Conservation (phyloP, 306 rosid species). For the Rosa persica region DNA sequence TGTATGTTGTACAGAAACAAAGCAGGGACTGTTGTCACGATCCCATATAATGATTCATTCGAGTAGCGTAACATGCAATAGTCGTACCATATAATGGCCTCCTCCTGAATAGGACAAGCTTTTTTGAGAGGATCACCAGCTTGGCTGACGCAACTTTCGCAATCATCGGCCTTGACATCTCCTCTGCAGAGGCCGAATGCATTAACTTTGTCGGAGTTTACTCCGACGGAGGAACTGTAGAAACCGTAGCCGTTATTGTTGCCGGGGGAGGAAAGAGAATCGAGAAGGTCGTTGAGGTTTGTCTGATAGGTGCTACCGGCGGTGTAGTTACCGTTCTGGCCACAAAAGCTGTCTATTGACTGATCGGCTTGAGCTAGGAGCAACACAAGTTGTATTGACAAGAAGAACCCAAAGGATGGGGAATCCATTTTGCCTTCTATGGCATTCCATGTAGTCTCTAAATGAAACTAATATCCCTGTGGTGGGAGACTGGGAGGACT, state of each 20-base stretch:
- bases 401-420: background rate
- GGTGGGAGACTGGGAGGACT: background rate
- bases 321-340: background rate
- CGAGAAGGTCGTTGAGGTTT: background rate
- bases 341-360: background rate
- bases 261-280: background rate
- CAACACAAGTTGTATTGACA: background rate
- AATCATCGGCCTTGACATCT: background rate
- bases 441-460: background rate
- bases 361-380: background rate
- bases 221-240: background rate
- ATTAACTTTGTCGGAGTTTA: background rate
- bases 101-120: slow-evolving; percentile 22
- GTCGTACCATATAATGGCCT: slow-evolving; percentile 18
- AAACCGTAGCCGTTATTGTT: background rate
- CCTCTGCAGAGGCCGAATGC: slow-evolving; percentile 2
- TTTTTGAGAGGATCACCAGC: background rate
- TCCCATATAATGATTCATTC: slow-evolving; percentile 2
- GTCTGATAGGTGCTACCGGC: background rate
- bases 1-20: background rate
- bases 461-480: background rate
- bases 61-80: slow-evolving; percentile 30
- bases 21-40: background rate
- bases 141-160: background rate
- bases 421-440: background rate